A percentile compares a stretch with the other conserved stretches of the same genome.
Conservation (phyloP, 345 rosid genomes). For the Pistacia integerrima region DNA sequence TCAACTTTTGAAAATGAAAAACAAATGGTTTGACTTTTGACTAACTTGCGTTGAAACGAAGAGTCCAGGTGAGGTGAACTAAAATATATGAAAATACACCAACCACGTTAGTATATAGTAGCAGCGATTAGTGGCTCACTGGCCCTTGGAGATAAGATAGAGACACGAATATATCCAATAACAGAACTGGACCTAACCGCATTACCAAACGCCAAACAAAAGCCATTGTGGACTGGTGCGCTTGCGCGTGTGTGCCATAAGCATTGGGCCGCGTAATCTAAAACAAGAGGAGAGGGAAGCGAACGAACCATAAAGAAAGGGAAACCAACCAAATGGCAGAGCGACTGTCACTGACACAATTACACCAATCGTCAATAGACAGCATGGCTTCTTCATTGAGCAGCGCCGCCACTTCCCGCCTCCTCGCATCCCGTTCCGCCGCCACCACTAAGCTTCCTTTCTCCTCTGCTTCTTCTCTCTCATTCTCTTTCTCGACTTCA, state of each 20-base stretch:
- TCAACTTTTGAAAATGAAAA: too few species aligned
- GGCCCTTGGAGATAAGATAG: not conserved
- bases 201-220: not conserved
- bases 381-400: slow-evolving; percentile 59
- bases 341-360: slow-evolving; percentile 14
- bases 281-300: not conserved
- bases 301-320: not conserved
- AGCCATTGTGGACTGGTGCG: not conserved
- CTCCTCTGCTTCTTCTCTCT: slow-evolving; percentile 26
- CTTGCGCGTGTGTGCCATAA: not conserved
- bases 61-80: too few species aligned
- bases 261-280: slow-evolving; percentile 20
- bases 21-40: too few species aligned
- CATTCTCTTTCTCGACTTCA: slow-evolving; percentile 35
- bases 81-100: too few species aligned
- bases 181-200: not conserved
- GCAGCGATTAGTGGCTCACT: not conserved
- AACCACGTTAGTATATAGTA: not conserved
- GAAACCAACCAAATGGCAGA: slow-evolving; percentile 13
- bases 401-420: slow-evolving; percentile 55
- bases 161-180: not conserved
- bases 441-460: slow-evolving; percentile 33
- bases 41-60: too few species aligned
- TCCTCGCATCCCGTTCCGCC: slow-evolving; percentile 50
- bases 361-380: slow-evolving; percentile 1